Conservation (phyloP, 2,329 filamentous ascomycete species). For the Botryotinia globosa region DNA sequence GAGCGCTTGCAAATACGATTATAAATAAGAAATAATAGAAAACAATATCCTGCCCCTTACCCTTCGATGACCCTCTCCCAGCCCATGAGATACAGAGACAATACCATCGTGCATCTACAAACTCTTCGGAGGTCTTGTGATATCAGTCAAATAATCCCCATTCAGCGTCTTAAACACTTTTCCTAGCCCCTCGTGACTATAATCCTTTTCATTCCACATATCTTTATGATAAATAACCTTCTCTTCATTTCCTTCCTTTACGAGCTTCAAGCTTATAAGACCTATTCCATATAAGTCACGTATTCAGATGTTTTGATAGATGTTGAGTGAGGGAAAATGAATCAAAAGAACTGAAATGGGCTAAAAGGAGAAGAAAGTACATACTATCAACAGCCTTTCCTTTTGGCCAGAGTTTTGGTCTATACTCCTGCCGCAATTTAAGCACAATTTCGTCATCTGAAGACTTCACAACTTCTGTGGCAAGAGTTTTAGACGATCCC, state of each 20-base stretch:
- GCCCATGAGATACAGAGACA: background rate
- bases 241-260: constrained; percentile 36
- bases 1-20: background rate
- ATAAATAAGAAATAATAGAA: background rate
- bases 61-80: too few relatives aligned
- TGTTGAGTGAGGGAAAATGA: background rate
- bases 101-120: background rate
- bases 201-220: constrained; percentile 50
- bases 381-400: constrained; percentile 8
- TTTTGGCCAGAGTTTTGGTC: constrained; percentile 40
- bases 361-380: background rate
- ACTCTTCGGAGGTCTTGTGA: background rate
- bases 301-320: too few relatives aligned
- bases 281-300: constrained; percentile 9
- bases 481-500: constrained; percentile 42
- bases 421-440: constrained; percentile 49
- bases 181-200: constrained; percentile 46
- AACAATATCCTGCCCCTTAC: too few relatives aligned
- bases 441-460: constrained; percentile 44
- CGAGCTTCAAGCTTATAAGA: constrained; percentile 43
- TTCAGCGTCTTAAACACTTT: constrained; percentile 50
- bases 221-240: constrained; percentile 50
- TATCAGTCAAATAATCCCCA: constrained; percentile 42
- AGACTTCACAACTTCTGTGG: constrained; percentile 43
- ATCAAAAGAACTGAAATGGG: accelerated